Evolutionary conservation across 2,329 filamentous ascomycete genomes (phyloP), one percentile per base, ranked within the genome.

Genomic region (Seiridium unicorne): DNA sequence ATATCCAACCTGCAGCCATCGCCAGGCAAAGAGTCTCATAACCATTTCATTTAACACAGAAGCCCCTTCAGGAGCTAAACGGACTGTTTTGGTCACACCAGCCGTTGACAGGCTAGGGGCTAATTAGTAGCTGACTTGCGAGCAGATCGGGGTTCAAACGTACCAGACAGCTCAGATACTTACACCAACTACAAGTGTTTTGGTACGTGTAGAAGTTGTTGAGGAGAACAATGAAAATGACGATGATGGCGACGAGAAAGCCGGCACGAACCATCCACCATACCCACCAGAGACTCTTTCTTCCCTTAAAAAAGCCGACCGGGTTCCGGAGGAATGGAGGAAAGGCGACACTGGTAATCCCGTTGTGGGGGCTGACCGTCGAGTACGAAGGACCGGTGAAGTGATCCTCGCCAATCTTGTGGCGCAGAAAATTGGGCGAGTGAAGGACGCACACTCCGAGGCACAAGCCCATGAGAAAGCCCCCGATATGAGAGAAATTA

Each of bases 401-500:
- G 58, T 73, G 70, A 31, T 89, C 86, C 51, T 86, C 80, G 11
- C 90, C 90, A 60, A 93, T 90, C 49, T 89, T 87, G 61, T 88
- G 82, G 40, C 93, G 87, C 26, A 97, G 81, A 1, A 87, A 82
- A 64, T 93, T 91, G 2, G 95, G 95, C 3, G 93, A 97, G 71
- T 94, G 93, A 62, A 99, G 81, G 35, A 99, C 82, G 63, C 89
- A 96, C 56, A 98, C 82, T 10, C 95, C 95, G 1, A 97, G 84
- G 0, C 89, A 89, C 5, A 99, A 78, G 1, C 95, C 95, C 87
- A 96, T 96, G 55, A 96, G 77, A 74, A 98, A 97, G 2, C 95
- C 95, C 58, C 95, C 95, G 63, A 99, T 97, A 67, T 99, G 95
- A 13, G 92, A 91, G 74, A 98, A 99, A 75, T 99, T 99, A 80